Percentiles rank a stretch among this genome's conserved stretches.
phyloP scores from a whole-genome alignment of 768 basidiomycete genomes.

The Naganishia friedmannii region DNA sequence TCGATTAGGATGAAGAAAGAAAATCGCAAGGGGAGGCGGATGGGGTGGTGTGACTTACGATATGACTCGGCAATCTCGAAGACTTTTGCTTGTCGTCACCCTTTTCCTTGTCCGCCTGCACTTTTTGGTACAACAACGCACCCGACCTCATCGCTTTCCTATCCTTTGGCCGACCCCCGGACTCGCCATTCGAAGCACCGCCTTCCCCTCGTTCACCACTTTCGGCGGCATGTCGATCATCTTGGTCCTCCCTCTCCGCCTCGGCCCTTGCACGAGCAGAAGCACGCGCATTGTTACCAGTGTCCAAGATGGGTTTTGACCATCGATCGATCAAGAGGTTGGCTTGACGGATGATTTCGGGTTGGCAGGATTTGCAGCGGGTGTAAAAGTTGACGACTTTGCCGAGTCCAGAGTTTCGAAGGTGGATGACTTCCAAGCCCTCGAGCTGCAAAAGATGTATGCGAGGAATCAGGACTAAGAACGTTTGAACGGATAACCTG shows the following conservation, averaged over 20 bases:
- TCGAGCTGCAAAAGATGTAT: constrained; percentile 18
- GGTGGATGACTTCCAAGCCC: constrained; percentile 51
- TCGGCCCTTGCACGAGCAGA: constrained; percentile 13
- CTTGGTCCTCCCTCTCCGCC: constrained; percentile 19
- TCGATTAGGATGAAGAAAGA: background rate
- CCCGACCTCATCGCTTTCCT: constrained; percentile 16
- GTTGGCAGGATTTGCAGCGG: constrained; percentile 82
- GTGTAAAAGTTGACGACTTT: constrained; percentile 92
- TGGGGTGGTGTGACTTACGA: constrained; percentile 18
- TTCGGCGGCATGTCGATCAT: constrained; percentile 15
- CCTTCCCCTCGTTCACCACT: constrained; percentile 10
- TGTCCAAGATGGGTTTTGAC: constrained; percentile 47
- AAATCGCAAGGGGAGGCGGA: too few relatives aligned
- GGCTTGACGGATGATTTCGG: constrained; percentile 75
- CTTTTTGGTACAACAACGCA: constrained; percentile 15
- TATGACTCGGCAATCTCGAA: constrained; percentile 23
- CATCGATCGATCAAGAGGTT: constrained; percentile 68
- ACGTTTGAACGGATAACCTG: background rate
- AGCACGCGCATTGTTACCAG: constrained; percentile 27
- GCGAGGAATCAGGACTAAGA: background rate
- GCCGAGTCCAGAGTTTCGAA: constrained; percentile 87
- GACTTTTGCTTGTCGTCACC: constrained; percentile 12
- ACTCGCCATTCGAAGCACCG: background rate
- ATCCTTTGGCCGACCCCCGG: constrained; percentile 1
- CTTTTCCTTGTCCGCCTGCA: constrained; percentile 9